These are phyloP conservation scores for Naegleria gruberi DNA, from an alignment of 208 protist genomes.

Conservation along the genomic window DNA sequence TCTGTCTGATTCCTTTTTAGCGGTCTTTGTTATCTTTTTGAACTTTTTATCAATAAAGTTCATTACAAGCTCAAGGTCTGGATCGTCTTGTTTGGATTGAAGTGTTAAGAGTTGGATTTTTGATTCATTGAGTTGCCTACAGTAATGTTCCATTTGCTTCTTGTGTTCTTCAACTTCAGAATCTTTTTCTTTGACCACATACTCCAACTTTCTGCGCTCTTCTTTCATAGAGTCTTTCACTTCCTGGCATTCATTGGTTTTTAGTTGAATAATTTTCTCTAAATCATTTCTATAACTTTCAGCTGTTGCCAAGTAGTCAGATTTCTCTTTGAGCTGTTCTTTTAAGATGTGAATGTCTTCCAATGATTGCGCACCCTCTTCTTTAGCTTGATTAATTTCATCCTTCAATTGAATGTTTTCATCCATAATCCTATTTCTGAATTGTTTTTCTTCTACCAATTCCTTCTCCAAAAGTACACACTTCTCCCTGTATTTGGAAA, in stretches of 20 bases:
- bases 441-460: background rate
- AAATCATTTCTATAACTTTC: conserved; percentile 9
- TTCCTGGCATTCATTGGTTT: background rate
- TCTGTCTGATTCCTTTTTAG: background rate
- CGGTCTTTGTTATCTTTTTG: background rate
- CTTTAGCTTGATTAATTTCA: conserved; percentile 17
- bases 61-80: background rate
- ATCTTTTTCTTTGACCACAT: background rate
- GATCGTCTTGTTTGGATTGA: background rate
- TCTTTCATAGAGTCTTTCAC: background rate
- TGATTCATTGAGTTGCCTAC: background rate
- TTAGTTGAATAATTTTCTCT: background rate
- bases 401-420: background rate
- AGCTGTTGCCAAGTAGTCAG: background rate
- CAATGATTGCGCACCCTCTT: background rate
- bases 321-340: background rate
- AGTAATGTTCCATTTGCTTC: background rate
- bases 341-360: background rate
- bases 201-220: background rate
- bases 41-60: background rate
- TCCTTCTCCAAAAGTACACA: background rate
- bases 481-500: background rate
- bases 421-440: background rate
- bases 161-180: background rate
- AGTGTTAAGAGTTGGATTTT: background rate